These are phyloP conservation scores for Wickerhamomyces chaumierensis DNA, from an alignment of 805 yeast species.

Conservation along the genomic window DNA sequence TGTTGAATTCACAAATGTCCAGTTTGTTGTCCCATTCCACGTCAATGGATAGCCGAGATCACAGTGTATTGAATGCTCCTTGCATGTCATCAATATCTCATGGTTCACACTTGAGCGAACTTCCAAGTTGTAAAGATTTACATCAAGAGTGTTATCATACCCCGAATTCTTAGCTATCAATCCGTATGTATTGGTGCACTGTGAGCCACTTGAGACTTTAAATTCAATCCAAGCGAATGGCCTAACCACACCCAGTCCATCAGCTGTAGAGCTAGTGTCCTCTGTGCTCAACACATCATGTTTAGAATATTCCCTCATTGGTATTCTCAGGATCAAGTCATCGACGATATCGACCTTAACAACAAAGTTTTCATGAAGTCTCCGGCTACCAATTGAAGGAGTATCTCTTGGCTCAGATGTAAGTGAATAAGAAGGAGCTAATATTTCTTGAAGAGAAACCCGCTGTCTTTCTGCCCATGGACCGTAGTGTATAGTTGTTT, in stretches of 20 bases:
- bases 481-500: constrained; percentile 71
- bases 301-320: constrained; percentile 77
- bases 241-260: constrained; percentile 29
- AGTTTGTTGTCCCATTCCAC: constrained; percentile 73
- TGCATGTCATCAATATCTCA: constrained; percentile 59
- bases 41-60: constrained; percentile 59
- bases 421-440: constrained; percentile 58
- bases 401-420: constrained; percentile 36
- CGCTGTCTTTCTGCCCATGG: constrained; percentile 95
- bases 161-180: constrained; percentile 46
- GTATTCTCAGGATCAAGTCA: constrained; percentile 60
- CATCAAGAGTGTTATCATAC: constrained; percentile 35
- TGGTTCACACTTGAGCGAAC: constrained; percentile 82
- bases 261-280: constrained; percentile 11
- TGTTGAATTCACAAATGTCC: constrained; percentile 51
- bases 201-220: constrained; percentile 43
- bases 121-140: constrained; percentile 44
- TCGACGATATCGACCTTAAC: constrained; percentile 48
- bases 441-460: constrained; percentile 44
- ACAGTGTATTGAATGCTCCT: constrained; percentile 40
- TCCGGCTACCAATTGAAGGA: constrained; percentile 34
- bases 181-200: constrained; percentile 33
- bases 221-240: constrained; percentile 93
- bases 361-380: constrained; percentile 49
- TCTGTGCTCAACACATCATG: constrained; percentile 35